Evolutionary conservation across 352 stramenopile species (phyloP), one percentile per base, ranked within the genome.

Genomic region (Pythium utonaiense): DNA sequence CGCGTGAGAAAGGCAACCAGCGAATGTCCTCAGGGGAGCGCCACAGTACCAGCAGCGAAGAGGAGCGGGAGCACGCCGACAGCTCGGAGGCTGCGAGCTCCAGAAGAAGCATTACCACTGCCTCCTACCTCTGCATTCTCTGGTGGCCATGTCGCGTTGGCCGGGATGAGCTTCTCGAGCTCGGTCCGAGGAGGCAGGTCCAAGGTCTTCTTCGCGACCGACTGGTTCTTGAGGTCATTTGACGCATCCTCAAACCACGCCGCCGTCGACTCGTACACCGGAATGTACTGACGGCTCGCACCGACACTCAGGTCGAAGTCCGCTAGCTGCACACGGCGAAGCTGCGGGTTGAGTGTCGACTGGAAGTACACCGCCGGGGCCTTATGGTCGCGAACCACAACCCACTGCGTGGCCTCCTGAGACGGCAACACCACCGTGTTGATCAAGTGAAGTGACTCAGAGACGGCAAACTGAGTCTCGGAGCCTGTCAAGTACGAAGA

Each of bases 351-450:
- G 4, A 73, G 62, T 14, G 69, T 89, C 16, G 77, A 81, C 24
- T 70, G 77, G 33, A 89, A 64, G 59, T 87, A 89, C 19, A 89
- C 53, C 66, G 75, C 76, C 6, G 65, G 63, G 19, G 69, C 47
- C n/a, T 45, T 58, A 48, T 89, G 79, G 57, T 89, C 79, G 19
- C 77, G 73, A 22, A 87, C 73, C 44, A 89, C 60, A 0, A 65
- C 80, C 70, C 75, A 89, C 53, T 89, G 60, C 4, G 79, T 89
- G 1, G 77, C 33, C 14, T 7, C 5, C 33, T 40, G 9, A 3
- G 14, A 1, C 13, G 33, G 33, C 9, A 16, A 13, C 9, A 40
- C 33, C 9, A 40, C 33, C 3, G 33, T 40, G 14, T 40, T 40
- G 33, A 40, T 40, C 33, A 40, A 40, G 33, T 40, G 33, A 13